These are phyloP conservation scores for Xylariaceae sp. DNA, from an alignment of 2,329 filamentous ascomycete species.

Conservation along the genomic window DNA sequence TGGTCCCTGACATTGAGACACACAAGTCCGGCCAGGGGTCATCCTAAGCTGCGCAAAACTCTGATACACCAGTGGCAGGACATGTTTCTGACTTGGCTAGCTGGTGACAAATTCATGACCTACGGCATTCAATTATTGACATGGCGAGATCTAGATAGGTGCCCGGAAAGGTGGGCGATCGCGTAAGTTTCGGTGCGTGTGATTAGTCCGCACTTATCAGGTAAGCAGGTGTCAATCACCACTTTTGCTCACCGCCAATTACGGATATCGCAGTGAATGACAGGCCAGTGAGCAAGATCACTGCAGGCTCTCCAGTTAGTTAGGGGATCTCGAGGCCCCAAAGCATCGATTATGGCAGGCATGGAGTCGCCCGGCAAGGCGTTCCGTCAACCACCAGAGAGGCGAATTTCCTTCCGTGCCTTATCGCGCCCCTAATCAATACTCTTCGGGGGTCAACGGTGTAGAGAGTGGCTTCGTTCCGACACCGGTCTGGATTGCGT, in stretches of 20 bases:
- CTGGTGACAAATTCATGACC: slow-evolving; percentile 2
- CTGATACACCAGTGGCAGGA: not conserved
- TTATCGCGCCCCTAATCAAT: not conserved
- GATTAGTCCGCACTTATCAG: not conserved
- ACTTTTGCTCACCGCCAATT: slow-evolving; percentile 14
- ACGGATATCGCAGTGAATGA: slow-evolving; percentile 1
- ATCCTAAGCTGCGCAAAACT: slow-evolving; percentile 2
- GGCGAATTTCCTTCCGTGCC: not conserved
- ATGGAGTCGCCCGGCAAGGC: not conserved
- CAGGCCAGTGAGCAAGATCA: not conserved
- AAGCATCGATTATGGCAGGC: slow-evolving; percentile 2
- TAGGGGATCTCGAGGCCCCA: not conserved
- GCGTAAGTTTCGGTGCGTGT: not conserved
- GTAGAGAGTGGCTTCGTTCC: slow-evolving; percentile 4
- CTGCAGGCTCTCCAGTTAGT: not conserved
- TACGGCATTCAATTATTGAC: not conserved
- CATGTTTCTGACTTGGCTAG: slow-evolving; percentile 3
- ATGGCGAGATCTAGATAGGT: not conserved
- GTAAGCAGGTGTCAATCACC: not conserved
- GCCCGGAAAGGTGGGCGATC: not conserved
- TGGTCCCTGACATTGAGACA: slow-evolving; percentile 6
- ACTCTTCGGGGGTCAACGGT: not conserved
- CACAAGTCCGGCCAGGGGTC: not conserved
- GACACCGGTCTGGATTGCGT: slow-evolving; percentile 14
- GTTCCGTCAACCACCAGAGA: not conserved